These are phyloP conservation scores for Porcisia hertigi DNA, from an alignment of 208 protist species.

Conservation along the genomic window DNA sequence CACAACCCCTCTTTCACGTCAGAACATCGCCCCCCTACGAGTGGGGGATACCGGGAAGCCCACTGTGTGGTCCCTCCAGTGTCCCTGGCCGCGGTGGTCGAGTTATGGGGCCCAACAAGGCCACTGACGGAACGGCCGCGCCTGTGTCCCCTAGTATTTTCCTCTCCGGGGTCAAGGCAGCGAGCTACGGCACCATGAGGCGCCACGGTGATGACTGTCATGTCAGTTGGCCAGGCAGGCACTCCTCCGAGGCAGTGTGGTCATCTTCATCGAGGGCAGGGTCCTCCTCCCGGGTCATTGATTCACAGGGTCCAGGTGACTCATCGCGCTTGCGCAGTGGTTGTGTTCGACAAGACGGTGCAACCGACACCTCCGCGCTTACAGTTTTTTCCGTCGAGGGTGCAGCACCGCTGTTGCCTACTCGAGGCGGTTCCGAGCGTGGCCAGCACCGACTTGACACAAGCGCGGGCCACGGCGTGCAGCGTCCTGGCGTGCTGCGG, in stretches of 20 bases:
- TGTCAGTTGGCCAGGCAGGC: background rate
- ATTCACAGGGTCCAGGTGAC: background rate
- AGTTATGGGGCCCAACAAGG: background rate
- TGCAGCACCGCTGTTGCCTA: background rate
- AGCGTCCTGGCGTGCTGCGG: background rate
- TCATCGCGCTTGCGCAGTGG: background rate
- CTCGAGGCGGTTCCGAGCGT: background rate
- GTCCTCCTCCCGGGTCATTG: slow-evolving; percentile 16
- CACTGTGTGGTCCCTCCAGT: background rate
- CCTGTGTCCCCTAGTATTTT: background rate
- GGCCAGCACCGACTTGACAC: background rate
- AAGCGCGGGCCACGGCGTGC: background rate
- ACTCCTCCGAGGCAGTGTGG: background rate
- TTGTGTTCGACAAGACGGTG: background rate
- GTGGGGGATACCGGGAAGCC: slow-evolving; percentile 18
- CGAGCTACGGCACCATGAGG: slow-evolving; percentile 17
- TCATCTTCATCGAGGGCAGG: slow-evolving; percentile 7
- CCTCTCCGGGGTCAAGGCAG: background rate
- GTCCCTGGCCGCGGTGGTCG: background rate
- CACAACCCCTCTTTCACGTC: background rate
- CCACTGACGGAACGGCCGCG: background rate
- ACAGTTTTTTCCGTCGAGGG: background rate
- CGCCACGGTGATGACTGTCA: background rate
- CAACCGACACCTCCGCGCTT: background rate
- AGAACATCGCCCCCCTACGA: slow-evolving; percentile 12